Conservation (phyloP, 306 rosid genomes). For the Fragaria vesca region DNA sequence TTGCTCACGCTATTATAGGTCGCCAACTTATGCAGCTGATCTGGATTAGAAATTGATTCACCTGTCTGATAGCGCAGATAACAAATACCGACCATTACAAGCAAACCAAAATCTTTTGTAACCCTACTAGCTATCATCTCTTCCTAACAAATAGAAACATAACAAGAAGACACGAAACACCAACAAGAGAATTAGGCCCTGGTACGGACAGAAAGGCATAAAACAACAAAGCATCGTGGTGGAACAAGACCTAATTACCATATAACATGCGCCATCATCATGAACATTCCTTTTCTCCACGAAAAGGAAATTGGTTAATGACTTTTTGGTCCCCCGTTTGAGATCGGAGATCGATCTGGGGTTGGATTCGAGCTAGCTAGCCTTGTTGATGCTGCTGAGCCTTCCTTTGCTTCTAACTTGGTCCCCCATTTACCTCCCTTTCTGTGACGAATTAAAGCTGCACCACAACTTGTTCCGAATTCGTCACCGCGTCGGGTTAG, state of each 20-base stretch:
- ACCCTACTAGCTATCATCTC: background rate
- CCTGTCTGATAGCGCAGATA: background rate
- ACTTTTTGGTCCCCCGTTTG: background rate
- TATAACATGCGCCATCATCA: slow-evolving; percentile 3
- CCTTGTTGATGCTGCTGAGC: background rate
- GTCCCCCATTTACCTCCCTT: background rate
- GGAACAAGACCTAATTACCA: background rate
- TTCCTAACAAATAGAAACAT: background rate
- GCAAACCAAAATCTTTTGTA: background rate
- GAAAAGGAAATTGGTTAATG: slow-evolving; percentile 1
- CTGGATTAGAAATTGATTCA: background rate
- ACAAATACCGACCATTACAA: background rate
- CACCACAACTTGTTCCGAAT: background rate
- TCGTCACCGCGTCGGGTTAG: background rate
- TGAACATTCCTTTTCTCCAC: background rate
- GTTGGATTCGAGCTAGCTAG: background rate
- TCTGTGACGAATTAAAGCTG: background rate
- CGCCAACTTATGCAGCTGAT: background rate
- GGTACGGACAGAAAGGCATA: background rate
- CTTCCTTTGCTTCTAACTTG: background rate
- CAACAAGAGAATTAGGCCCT: background rate
- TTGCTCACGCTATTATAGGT: background rate
- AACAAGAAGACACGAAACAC: background rate
- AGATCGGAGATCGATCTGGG: background rate
- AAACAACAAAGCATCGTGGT: background rate